Evolutionary conservation across 495 filamentous ascomycete species (phyloP).

Genomic region (Glonium stellatum): DNA sequence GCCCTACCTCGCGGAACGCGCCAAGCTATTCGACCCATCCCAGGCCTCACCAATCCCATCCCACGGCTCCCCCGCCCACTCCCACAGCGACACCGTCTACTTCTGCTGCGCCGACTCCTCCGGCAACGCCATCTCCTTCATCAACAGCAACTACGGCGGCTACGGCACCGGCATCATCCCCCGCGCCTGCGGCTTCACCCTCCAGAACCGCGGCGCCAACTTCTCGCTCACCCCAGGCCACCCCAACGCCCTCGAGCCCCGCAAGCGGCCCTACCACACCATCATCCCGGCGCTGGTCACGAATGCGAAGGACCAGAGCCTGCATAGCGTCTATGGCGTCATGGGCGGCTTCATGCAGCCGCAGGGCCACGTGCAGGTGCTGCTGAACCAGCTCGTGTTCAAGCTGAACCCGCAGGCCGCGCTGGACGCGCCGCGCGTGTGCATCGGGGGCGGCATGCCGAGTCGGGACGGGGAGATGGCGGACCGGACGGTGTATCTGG

Average conservation of each 20-base stretch:
- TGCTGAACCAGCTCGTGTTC: constrained; percentile 85
- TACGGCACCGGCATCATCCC: constrained; percentile 90
- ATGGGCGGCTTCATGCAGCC: constrained; percentile 99
- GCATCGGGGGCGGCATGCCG: constrained; percentile 65
- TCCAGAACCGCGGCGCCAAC: constrained; percentile 89
- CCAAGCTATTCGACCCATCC: constrained; percentile 58
- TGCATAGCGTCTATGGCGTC: constrained; percentile 85
- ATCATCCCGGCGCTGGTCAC: constrained; percentile 94
- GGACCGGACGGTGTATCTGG: constrained; percentile 62
- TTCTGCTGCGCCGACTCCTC: constrained; percentile 71
- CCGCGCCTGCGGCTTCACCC: constrained; percentile 72
- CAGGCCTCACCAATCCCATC: constrained; percentile 49
- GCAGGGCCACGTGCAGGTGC: constrained; percentile 91
- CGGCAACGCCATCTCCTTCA: constrained; percentile 92
- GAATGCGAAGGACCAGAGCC: constrained; percentile 56
- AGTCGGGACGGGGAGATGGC: constrained; percentile 43
- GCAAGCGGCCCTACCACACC: constrained; percentile 94
- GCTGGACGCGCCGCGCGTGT: constrained; percentile 82
- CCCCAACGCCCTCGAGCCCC: constrained; percentile 70
- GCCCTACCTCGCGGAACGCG: constrained; percentile 61
- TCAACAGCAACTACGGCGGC: constrained; percentile 88
- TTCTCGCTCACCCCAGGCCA: constrained; percentile 63
- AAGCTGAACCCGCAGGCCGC: constrained; percentile 81
- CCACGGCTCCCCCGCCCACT: constrained; percentile 62
- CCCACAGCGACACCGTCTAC: constrained; percentile 84